phyloP scores from a whole-genome alignment of 2,329 filamentous ascomycete genomes.

The Eutypa lata region DNA sequence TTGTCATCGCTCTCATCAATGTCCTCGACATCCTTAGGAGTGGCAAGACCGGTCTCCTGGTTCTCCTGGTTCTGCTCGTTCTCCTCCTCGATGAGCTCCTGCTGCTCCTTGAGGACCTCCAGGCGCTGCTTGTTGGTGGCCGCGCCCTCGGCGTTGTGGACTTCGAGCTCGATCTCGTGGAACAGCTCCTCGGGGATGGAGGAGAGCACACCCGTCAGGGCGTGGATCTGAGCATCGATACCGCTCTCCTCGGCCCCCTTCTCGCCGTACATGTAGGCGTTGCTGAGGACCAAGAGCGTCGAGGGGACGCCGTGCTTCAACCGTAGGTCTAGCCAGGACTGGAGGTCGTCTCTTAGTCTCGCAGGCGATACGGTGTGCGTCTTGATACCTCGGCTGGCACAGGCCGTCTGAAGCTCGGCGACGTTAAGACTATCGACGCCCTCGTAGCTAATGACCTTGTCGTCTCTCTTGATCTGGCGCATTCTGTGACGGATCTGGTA shows the following conservation, averaged over 20 bases:
- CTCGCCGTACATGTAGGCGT: constrained; percentile 95
- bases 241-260: constrained; percentile 66
- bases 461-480: constrained; percentile 98
- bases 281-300: constrained; percentile 90
- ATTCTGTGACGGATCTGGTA: constrained; percentile 97
- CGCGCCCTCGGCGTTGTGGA: constrained; percentile 92
- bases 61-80: constrained; percentile 85
- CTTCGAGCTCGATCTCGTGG: constrained; percentile 98
- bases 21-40: constrained; percentile 81
- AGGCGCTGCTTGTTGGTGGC: constrained; percentile 99
- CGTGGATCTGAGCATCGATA: constrained; percentile 86
- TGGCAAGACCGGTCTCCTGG: constrained; percentile 68
- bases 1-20: constrained; percentile 93
- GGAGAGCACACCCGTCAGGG: constrained; percentile 85
- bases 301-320: constrained; percentile 94
- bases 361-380: constrained; percentile 90
- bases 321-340: constrained; percentile 91
- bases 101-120: constrained; percentile 96
- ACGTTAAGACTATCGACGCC: constrained; percentile 93
- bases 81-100: constrained; percentile 96
- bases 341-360: constrained; percentile 81
- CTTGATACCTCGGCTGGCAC: constrained; percentile 85
- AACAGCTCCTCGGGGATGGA: constrained; percentile 97
- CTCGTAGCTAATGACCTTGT: constrained; percentile 90
- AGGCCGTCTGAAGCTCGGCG: constrained; percentile 86